Evolutionary conservation across 306 rosid genomes (phyloP), one percentile per base, ranked within the genome.

Genomic region (Vicia faba): DNA sequence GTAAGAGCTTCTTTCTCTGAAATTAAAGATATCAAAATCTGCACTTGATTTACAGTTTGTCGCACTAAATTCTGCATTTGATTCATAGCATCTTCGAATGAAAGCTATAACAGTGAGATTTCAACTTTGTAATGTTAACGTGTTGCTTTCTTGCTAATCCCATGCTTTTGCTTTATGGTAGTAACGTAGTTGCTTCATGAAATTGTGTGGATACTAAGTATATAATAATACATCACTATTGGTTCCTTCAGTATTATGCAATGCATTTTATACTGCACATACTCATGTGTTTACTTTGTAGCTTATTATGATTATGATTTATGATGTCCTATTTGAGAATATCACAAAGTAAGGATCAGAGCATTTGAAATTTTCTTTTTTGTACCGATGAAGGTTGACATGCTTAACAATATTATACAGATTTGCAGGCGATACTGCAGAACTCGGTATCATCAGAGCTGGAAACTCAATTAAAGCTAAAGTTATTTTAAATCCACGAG

Each of bases 391-490:
- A 20, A 20, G 23, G 20, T 66, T 35, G 45, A 29, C 44, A 61
- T 70, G 39, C 61, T 71, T 67, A 50, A 77, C 74, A 28, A 20
- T 75, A 58, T 66, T 66, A 16, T 64, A 68, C 99, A 93, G 99
- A 86, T 93, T 93, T 71, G 90, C 92, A 31, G 99, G 99, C 63
- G 97, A 93, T 61, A 80, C 85, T 63, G 87, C 90, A 18, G 95
- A 89, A 68, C 87, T 93, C 80, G 97, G 99, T 59, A 86, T 93
- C 73, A 76, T 93, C 64, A 88, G 97, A 79, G 87, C 75, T n/a
- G 97, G 99, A 41, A 72, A 74, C 26, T 73, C 31, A 51, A 88
- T 85, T 73, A 84, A 86, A 80, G 84, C 78, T 41, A 78, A 88
- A 68, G 80, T 82, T 64, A 82, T 72, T 84, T 72, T 90, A 75